These are phyloP conservation scores for Vigna reflexopilosa DNA, from an alignment of 306 rosid genomes.

Conservation along the genomic window DNA sequence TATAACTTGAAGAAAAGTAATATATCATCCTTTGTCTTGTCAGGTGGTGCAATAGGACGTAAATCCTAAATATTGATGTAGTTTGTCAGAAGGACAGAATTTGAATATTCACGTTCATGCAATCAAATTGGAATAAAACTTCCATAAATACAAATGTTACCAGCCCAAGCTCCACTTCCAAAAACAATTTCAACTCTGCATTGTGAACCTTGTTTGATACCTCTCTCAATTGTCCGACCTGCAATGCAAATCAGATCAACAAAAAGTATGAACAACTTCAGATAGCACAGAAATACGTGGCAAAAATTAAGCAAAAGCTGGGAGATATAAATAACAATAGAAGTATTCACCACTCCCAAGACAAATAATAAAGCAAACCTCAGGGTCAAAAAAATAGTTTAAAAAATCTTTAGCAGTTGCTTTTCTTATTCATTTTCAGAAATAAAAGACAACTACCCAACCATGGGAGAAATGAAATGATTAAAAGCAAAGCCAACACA, in stretches of 20 bases:
- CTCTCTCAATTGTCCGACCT: constrained; percentile 90
- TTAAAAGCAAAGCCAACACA: not conserved
- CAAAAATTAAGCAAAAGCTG: not conserved
- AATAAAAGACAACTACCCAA: constrained; percentile 7
- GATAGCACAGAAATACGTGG: constrained; percentile 31
- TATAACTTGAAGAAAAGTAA: constrained; percentile 87
- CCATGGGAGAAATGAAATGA: not conserved
- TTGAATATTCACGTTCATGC: constrained; percentile 16
- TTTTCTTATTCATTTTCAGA: not conserved
- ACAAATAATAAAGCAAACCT: not conserved
- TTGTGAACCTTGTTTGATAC: constrained; percentile 72
- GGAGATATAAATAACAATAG: not conserved
- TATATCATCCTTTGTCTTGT: constrained; percentile 80
- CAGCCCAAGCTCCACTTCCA: constrained; percentile 79
- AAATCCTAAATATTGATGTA: constrained; percentile 58
- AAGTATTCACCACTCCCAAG: constrained; percentile 4
- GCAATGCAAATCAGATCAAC: constrained; percentile 32
- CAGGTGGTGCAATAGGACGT: constrained; percentile 70
- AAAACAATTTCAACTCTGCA: constrained; percentile 76
- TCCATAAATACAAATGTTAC: constrained; percentile 52
- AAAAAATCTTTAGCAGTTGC: not conserved
- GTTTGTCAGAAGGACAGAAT: constrained; percentile 34
- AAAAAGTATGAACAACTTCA: constrained; percentile 29
- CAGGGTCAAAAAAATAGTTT: constrained; percentile 30
- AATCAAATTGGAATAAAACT: constrained; percentile 33